Base-by-base conservation (phyloP, 805 yeast genomes). In the Lachancea mirantina region DNA sequence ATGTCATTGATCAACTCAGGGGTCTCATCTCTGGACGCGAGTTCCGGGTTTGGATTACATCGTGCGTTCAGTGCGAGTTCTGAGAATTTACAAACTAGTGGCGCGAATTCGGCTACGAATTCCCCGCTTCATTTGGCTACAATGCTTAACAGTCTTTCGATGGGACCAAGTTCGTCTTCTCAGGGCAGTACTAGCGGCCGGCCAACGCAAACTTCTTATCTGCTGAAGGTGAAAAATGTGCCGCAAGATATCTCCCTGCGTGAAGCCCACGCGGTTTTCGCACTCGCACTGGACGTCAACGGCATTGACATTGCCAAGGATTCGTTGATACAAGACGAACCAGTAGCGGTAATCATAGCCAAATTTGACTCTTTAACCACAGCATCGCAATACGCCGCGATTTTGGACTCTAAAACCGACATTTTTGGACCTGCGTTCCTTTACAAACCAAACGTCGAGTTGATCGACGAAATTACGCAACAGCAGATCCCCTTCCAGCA, bases 181-280 rank as follows among this genome's bases (percentile, higher is more conserved):
- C 37, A 35, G 26, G 46, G 49, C 7, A 34, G 23, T 11, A 19
- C 22, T 18, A 38, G 38, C 14, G 37, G 38, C 10, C 29, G 34
- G 13, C 29, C 29, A 10, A 22, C 33, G 17, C 34, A 29, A 14
- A 49, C 50, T n/a, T 43, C 47, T 10, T 56, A 43, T 26, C 23
- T 46, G 51, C 43, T 76, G 27, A 65, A 61, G 39, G 49, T 81
- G 31, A 62, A 64, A 43, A 78, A 78, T 47, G 49, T 78, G 8
- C 92, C 94, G 6, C 44, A 57, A 4, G 85, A 82, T 56, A 61
- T 81, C 18, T 55, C 82, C 2, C 43, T 67, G 21, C 69, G 92
- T 52, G 94, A 82, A 53, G 77, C 83, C 2, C 64, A 70, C 30
- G 64, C 78, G 10, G 67, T 82, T 6, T 82, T 82, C 51, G 70